Base-by-base conservation (phyloP, 2,329 filamentous ascomycete species). In the Ramularia endophylla region DNA sequence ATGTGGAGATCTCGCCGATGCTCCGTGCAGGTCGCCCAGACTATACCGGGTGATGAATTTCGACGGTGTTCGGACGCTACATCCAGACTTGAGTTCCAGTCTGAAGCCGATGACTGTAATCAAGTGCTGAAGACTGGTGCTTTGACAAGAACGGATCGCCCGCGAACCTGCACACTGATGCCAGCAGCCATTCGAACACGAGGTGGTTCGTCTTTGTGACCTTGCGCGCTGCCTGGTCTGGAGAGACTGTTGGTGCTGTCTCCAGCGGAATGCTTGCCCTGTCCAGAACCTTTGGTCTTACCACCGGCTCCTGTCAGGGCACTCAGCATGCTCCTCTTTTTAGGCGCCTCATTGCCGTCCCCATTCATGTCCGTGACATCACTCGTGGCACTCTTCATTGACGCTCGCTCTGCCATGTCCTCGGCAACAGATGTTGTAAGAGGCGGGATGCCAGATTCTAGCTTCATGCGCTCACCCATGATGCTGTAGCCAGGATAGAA, bases 391-490 rank as follows among this genome's bases (percentile, higher is more conserved):
- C 61, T 60, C 54, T 60, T 55, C 55, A 64, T 46, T 34, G 54
- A 58, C 41, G 63, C 65, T 13, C 62, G 59, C 41, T 72, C 69
- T 8, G 63, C 62, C 20, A 65, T 63, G 19, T 69, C 67, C 9
- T 63, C 55, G 9, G 61, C 51, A 17, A 71, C 64, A 3, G 68
- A 69, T 7, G 57, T 62, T n/a, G 58, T 62, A 19, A 74, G 58
- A 5, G 68, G 58, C 5, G 71, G 70, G 20, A 74, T 71, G 18
- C 69, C 68, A 4, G 69, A 67, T 61, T 97, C 92, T 3, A 87
- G 68, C 57, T 94, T 94, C 89, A 97, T 95, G 48, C 85, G 73
- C 4, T 82, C 76, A 2, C 79, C 70, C 46, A 82, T 73, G 43
- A 97, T 72, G 30, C 73, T 63, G 32, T 84, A 77, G 31, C 86